These are phyloP conservation scores for Cladophialophora psammophila DNA, from an alignment of 2,329 filamentous ascomycete species.

Conservation along the genomic window DNA sequence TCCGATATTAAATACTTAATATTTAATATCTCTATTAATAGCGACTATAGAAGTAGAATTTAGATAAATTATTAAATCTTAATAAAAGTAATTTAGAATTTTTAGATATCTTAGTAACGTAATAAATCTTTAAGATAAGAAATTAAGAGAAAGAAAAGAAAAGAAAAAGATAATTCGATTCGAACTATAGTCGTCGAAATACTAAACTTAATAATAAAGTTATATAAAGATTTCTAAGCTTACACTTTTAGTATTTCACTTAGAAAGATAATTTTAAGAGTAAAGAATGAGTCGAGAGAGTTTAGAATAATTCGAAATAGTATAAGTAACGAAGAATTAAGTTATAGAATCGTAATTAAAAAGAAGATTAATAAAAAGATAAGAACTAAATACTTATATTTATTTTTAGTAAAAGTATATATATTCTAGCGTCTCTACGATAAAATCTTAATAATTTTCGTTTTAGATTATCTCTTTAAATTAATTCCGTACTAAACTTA, in stretches of 20 bases:
- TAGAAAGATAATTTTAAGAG: neutral
- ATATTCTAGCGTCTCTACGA: neutral
- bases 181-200: neutral
- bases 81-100: neutral
- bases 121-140: neutral
- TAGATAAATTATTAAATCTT: neutral
- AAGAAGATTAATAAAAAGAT: neutral
- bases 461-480: neutral
- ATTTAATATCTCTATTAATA: neutral
- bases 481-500: neutral
- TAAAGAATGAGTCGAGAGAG: neutral
- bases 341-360: neutral
- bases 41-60: neutral
- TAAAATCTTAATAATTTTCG: neutral
- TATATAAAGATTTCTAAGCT: neutral
- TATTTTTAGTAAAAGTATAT: neutral
- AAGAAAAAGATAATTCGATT: neutral
- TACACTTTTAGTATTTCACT: neutral
- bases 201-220: neutral
- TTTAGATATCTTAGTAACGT: neutral
- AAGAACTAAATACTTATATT: neutral
- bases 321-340: neutral
- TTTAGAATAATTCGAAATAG: neutral
- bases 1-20: neutral
- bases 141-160: neutral